Evolutionary conservation across 164 flowering plant genomes (phyloP).

Genomic region (Echeveria elegans): DNA sequence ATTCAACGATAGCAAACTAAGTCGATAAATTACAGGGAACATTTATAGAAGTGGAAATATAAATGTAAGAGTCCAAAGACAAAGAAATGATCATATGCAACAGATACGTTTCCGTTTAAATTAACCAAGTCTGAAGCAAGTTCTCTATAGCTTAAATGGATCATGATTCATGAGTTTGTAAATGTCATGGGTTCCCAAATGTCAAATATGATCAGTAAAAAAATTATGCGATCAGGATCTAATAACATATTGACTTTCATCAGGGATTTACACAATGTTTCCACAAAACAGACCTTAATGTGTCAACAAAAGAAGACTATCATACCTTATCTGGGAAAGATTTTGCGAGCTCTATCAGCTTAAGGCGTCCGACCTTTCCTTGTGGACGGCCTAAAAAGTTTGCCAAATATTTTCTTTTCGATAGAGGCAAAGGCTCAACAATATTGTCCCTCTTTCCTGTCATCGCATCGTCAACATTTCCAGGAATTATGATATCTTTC

Average conservation of each 20-base stretch:
- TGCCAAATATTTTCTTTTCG: constrained; percentile 74
- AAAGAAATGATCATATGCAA: too few species aligned
- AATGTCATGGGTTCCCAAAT: too few species aligned
- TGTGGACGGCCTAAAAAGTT: constrained; percentile 92
- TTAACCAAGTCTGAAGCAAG: too few species aligned
- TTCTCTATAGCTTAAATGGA: too few species aligned
- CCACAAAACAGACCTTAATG: background rate
- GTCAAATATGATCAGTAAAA: too few species aligned
- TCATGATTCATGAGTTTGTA: too few species aligned
- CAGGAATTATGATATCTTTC: constrained; percentile 98
- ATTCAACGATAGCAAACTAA: background rate
- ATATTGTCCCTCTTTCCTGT: constrained; percentile 38
- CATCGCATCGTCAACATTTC: constrained; percentile 90
- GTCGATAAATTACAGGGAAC: background rate
- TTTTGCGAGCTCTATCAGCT: constrained; percentile 73
- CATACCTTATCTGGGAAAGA: constrained; percentile 72
- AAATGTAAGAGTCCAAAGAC: background rate
- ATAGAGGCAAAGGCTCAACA: constrained; percentile 68
- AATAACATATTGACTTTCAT: background rate
- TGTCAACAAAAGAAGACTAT: constrained; percentile 15
- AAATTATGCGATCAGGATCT: background rate
- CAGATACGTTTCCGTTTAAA: too few species aligned
- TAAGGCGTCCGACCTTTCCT: constrained; percentile 83
- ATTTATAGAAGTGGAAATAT: too few species aligned
- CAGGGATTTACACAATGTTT: background rate